Percentiles rank a stretch among this genome's conserved stretches.
phyloP scores from a whole-genome alignment of 257 asterid species.

The Voacanga thouarsii region DNA sequence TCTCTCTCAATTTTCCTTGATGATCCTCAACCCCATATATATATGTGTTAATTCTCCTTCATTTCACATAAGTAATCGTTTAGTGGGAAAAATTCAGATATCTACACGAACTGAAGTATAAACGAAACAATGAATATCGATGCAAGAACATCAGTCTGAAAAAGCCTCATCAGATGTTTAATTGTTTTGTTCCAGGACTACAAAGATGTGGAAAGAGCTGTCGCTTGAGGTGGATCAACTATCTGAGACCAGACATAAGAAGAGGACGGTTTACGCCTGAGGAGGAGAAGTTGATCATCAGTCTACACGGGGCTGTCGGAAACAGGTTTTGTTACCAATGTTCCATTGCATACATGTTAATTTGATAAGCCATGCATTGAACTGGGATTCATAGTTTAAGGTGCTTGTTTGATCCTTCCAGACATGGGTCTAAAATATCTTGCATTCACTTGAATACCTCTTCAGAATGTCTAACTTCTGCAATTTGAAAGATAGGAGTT shows the following conservation, averaged over 20 bases:
- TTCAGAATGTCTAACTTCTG: background rate
- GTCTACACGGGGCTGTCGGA: constrained; percentile 89
- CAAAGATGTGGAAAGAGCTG: constrained; percentile 97
- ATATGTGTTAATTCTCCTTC: background rate
- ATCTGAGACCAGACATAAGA: constrained; percentile 87
- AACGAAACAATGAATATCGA: background rate
- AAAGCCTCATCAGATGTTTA: background rate
- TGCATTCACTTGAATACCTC: background rate
- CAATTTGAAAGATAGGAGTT: background rate
- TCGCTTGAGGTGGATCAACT: constrained; percentile 91
- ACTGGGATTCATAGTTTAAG: background rate
- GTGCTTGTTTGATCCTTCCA: background rate
- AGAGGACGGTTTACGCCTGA: constrained; percentile 84
- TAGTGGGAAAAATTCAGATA: too few relatives aligned
- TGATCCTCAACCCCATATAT: background rate
- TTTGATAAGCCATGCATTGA: background rate
- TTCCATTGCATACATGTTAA: background rate
- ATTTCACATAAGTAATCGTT: background rate
- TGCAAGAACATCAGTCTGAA: background rate
- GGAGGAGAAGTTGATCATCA: constrained; percentile 83
- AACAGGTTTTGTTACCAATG: constrained; percentile 60
- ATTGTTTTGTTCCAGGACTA: constrained; percentile 43
- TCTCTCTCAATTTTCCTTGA: constrained; percentile 11
- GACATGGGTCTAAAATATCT: too few relatives aligned
- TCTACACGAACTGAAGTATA: background rate